Percentiles rank a stretch among this genome's conserved stretches.
These are phyloP conservation scores for Lachnellula hyalina DNA, from an alignment of 2,329 filamentous ascomycete genomes.

Conservation along the genomic window DNA sequence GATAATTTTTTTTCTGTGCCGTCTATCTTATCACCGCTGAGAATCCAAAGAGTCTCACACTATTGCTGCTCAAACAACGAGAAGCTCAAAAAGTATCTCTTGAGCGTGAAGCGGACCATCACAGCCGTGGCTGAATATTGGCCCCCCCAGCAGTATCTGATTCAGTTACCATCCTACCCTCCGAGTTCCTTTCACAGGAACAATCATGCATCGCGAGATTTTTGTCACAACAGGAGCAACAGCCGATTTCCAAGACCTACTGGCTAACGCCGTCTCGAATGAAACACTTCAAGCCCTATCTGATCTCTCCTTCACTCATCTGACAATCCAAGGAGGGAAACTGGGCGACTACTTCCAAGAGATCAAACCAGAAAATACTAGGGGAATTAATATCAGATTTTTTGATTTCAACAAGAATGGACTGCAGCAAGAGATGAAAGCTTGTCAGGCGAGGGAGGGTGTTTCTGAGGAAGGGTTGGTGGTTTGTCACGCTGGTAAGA, in stretches of 20 bases:
- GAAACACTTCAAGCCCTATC: slow-evolving; percentile 58
- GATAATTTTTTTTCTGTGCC: background rate
- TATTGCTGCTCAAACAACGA: background rate
- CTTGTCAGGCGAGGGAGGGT: slow-evolving; percentile 45
- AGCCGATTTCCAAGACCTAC: slow-evolving; percentile 69
- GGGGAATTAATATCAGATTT: slow-evolving; percentile 48
- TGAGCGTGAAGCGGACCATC: background rate
- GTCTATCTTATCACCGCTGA: background rate
- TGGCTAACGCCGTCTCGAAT: slow-evolving; percentile 58
- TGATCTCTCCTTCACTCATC: slow-evolving; percentile 58
- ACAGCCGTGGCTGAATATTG: too few species aligned
- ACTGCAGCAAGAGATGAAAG: slow-evolving; percentile 40
- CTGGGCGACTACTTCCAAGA: slow-evolving; percentile 51
- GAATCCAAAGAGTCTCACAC: background rate
- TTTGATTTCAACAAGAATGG: slow-evolving; percentile 63
- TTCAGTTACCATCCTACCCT: too few species aligned
- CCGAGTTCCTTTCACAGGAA: background rate
- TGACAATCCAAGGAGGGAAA: slow-evolving; percentile 77
- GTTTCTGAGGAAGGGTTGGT: slow-evolving; percentile 61
- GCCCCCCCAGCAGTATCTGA: too few species aligned
- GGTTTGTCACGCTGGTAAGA: slow-evolving; percentile 81
- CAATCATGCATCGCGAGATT: slow-evolving; percentile 39
- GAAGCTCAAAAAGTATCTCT: background rate
- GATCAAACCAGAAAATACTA: slow-evolving; percentile 19
- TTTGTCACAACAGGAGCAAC: slow-evolving; percentile 93